Base-by-base conservation (phyloP, 192 early-diverging fungal species). In the Rhizophagus clarus region DNA sequence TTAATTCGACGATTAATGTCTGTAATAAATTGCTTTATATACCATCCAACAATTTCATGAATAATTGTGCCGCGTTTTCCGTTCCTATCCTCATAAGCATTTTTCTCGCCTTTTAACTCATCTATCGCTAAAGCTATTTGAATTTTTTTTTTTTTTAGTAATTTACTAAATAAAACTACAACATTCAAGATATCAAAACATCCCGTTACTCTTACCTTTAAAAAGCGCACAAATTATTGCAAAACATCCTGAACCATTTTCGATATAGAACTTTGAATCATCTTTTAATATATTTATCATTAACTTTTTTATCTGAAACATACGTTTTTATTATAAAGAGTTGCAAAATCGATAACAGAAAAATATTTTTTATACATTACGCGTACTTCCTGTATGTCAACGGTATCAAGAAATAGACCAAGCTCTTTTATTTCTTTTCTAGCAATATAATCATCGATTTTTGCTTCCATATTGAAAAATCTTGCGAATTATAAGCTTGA, bases 21-120 rank as follows among this genome's bases (percentile, higher is more conserved):
- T 60, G 24, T 26, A 62, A 22, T 31, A 62, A n/a, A 40, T 3
- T 63, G 62, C 29, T 63, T 7, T 49, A 26, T 22, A 22, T 37
- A 72, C 71, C 71, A 72, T 72, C 28, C 28, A 28, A 72, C 6
- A 31, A 72, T 72, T 72, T 72, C 71, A 24, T 37, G 14, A 12
- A 72, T 72, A 49, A 72, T 72, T 22, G 28, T 29, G 45, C 24
- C 42, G 28, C 45, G 71, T 72, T 45, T 72, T 72, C 15, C 10
- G 26, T 49, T 26, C 51, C 45, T 22, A 11, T 29, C 15, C 28
- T 72, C 71, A 29, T 15, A 14, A 17, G 24, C 12, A 29, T 49
- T 32, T 70, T 70, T 40, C 20, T 70, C 34, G 1, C 22, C 12
- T 15, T 24, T 15, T 49, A 49, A 22, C 24, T 69, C 32, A 69